A percentile compares a stretch with the other conserved stretches of the same genome.
These are phyloP conservation scores for Candida loeiensis DNA, from an alignment of 805 yeast genomes.

Conservation along the genomic window DNA sequence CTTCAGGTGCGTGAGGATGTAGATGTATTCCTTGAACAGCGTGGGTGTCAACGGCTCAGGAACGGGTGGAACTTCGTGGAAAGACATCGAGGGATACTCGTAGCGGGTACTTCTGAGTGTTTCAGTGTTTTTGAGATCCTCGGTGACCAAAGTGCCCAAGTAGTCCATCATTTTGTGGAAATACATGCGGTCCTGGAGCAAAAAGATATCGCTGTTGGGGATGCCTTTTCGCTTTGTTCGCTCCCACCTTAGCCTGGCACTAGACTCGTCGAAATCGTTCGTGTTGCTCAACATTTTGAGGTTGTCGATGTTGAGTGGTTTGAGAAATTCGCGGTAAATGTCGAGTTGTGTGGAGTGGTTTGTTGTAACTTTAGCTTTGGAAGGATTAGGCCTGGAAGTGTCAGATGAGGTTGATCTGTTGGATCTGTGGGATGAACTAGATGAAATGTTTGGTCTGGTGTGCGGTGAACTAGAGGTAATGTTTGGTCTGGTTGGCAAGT, in stretches of 20 bases:
- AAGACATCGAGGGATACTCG: constrained; percentile 21
- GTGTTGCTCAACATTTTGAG: constrained; percentile 29
- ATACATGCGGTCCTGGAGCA: constrained; percentile 25
- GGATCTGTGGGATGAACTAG: too few relatives aligned
- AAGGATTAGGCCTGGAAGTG: too few relatives aligned
- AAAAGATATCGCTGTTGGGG: constrained; percentile 20
- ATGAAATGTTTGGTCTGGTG: constrained; percentile 1
- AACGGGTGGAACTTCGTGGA: constrained; percentile 32
- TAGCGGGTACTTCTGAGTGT: neutral
- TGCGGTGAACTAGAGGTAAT: neutral
- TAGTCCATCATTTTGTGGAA: constrained; percentile 33
- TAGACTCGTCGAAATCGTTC: constrained; percentile 20
- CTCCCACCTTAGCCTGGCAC: constrained; percentile 28
- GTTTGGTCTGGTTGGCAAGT: too few relatives aligned
- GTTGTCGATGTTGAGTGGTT: constrained; percentile 32
- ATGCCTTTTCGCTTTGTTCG: constrained; percentile 16
- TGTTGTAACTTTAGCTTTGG: too few relatives aligned
- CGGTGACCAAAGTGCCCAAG: constrained; percentile 32
- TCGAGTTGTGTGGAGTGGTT: constrained; percentile 2
- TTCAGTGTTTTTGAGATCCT: constrained; percentile 17
- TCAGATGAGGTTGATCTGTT: too few relatives aligned
- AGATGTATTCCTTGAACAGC: constrained; percentile 33
- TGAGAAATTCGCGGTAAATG: constrained; percentile 26
- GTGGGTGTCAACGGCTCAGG: constrained; percentile 25
- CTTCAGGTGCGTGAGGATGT: constrained; percentile 33